Conservation (phyloP, 129 eudicot genomes). For the Deinandra increscens region DNA sequence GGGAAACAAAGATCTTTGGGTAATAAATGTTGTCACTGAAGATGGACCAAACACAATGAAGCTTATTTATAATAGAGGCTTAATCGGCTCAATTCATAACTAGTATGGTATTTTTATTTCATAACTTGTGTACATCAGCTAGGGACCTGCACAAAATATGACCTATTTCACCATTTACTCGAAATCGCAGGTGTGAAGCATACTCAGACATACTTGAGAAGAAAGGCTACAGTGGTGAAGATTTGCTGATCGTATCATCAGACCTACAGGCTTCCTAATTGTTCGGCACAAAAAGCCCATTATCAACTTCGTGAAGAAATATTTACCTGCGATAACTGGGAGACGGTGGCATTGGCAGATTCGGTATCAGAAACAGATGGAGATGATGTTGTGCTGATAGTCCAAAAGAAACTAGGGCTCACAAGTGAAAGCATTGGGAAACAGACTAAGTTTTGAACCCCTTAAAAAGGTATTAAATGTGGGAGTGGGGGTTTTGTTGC, state of each 20-base stretch:
- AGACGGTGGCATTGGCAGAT: slow-evolving; percentile 69
- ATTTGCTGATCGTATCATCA: slow-evolving; percentile 88
- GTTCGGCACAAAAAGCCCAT: slow-evolving; percentile 72
- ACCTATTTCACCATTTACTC: not conserved
- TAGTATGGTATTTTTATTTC: slow-evolving; percentile 53
- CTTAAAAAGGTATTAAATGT: slow-evolving; percentile 3
- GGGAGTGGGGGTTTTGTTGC: slow-evolving; percentile 52
- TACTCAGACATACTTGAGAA: slow-evolving; percentile 89
- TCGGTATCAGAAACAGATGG: slow-evolving; percentile 62
- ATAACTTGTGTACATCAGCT: not conserved
- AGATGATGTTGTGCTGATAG: slow-evolving; percentile 65
- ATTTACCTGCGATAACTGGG: slow-evolving; percentile 88
- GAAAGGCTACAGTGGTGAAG: slow-evolving; percentile 94
- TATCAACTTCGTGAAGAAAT: slow-evolving; percentile 78
- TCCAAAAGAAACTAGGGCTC: slow-evolving; percentile 94
- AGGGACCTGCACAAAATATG: not conserved
- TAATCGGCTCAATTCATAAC: slow-evolving; percentile 82
- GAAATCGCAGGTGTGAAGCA: slow-evolving; percentile 82
- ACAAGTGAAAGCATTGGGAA: slow-evolving; percentile 72
- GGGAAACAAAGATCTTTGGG: slow-evolving; percentile 89
- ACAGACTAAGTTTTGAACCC: slow-evolving; percentile 45
- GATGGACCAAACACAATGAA: slow-evolving; percentile 97
- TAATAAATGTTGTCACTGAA: slow-evolving; percentile 91
- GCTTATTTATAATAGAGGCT: slow-evolving; percentile 82
- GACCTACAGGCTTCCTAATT: slow-evolving; percentile 86